A percentile compares a stretch with the other conserved stretches of the same genome.
These are phyloP conservation scores for Fusarium fracticaudum DNA, from an alignment of 2,329 filamentous ascomycete species.

Conservation along the genomic window DNA sequence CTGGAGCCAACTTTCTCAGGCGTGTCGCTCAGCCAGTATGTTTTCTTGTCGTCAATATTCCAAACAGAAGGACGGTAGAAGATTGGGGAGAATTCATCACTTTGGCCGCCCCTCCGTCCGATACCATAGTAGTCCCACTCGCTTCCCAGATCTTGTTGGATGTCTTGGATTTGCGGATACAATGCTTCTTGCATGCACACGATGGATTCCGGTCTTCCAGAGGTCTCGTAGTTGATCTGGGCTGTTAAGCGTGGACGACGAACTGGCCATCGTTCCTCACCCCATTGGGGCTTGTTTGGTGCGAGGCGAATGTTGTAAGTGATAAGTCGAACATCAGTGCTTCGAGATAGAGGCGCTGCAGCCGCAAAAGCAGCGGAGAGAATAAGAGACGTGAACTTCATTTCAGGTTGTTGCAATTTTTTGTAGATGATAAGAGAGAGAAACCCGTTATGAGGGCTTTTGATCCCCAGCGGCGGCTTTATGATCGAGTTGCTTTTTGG, in stretches of 20 bases:
- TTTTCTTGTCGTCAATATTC: conserved; percentile 61
- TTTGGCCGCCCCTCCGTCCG: conserved; percentile 66
- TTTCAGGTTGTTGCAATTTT: not conserved
- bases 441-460: not conserved
- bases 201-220: conserved; percentile 58
- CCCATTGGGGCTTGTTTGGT: conserved; percentile 56
- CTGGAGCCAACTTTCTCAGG: conserved; percentile 64
- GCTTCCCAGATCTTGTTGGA: conserved; percentile 54
- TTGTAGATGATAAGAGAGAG: not conserved
- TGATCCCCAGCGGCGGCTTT: not conserved
- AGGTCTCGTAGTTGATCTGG: conserved; percentile 61
- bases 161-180: conserved; percentile 65
- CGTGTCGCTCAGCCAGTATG: conserved; percentile 70
- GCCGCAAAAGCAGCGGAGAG: conserved; percentile 15
- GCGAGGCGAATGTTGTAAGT: conserved; percentile 74
- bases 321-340: conserved; percentile 60
- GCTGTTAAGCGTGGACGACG: conserved; percentile 62
- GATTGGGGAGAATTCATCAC: conserved; percentile 76
- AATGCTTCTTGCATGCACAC: conserved; percentile 76
- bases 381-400: conserved; percentile 29
- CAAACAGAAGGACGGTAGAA: conserved; percentile 67
- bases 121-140: conserved; percentile 65
- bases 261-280: conserved; percentile 66
- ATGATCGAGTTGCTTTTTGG: not conserved
- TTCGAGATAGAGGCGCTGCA: conserved; percentile 15